phyloP scores from a whole-genome alignment of 345 rosid species.

The Fremontodendron californicum region DNA sequence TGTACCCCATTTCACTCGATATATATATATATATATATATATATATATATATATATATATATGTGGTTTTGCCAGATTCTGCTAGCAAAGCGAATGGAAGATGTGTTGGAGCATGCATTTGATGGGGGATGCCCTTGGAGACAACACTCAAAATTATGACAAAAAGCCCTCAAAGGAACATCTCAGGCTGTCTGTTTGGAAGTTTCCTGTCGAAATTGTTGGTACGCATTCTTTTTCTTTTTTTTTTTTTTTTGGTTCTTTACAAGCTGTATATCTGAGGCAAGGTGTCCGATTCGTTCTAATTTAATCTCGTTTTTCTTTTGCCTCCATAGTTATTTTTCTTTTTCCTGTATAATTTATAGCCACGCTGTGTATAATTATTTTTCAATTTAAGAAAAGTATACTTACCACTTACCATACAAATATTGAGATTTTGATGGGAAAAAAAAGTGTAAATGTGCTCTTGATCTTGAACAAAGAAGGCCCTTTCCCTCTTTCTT shows the following conservation, averaged over 20 bases:
- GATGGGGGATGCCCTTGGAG: conserved; percentile 98
- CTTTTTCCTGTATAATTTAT: no score
- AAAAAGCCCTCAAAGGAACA: neutral
- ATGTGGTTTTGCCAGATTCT: conserved; percentile 52
- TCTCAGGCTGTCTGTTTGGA: neutral
- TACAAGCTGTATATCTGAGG: neutral
- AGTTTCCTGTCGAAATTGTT: neutral
- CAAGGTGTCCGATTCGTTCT: neutral
- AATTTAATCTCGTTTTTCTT: neutral
- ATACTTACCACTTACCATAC: no score
- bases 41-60: no score
- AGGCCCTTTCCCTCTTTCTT: no score
- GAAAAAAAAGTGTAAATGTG: no score
- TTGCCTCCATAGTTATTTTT: neutral
- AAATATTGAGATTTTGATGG: no score
- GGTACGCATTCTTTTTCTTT: neutral
- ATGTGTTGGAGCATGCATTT: conserved; percentile 86
- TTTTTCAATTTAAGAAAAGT: neutral
- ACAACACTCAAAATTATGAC: conserved; percentile 72
- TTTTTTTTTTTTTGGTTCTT: no score
- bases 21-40: no score
- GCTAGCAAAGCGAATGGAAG: conserved; percentile 90
- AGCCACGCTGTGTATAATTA: no score
- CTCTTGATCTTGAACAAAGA: no score
- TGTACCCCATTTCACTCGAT: neutral